A percentile compares a stretch with the other conserved stretches of the same genome.
phyloP scores from a whole-genome alignment of 2,329 filamentous ascomycete genomes.

The Plenodomus tracheiphilus region DNA sequence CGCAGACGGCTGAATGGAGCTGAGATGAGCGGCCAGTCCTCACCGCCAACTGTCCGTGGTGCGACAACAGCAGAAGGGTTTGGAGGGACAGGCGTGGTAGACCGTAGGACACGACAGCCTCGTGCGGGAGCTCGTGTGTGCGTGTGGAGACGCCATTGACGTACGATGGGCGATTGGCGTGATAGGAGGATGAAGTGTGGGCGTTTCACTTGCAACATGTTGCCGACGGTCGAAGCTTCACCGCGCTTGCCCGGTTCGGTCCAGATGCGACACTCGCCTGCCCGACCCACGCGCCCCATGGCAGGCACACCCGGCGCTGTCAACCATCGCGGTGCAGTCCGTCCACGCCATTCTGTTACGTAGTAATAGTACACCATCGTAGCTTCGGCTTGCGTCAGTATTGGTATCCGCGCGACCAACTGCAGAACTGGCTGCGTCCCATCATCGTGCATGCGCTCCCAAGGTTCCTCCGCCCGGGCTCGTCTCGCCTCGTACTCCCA shows the following conservation, averaged over 20 bases:
- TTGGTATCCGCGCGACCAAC: neutral
- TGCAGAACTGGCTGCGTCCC: neutral
- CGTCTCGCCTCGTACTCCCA: neutral
- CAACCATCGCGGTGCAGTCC: neutral
- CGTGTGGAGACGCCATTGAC: neutral
- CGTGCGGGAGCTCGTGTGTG: neutral
- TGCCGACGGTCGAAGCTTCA: conserved; percentile 7
- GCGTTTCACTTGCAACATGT: conserved; percentile 18
- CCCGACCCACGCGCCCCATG: conserved; percentile 5
- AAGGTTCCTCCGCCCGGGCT: neutral
- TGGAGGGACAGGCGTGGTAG: too few species aligned
- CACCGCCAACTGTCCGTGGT: neutral
- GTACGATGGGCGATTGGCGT: conserved; percentile 13
- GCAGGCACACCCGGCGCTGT: neutral
- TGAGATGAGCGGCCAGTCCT: neutral
- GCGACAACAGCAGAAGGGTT: neutral
- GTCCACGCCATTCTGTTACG: neutral
- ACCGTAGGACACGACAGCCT: too few species aligned
- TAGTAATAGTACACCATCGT: too few species aligned
- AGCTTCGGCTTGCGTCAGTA: neutral
- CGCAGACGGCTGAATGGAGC: conserved; percentile 3
- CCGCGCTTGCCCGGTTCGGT: conserved; percentile 16
- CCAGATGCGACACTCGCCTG: conserved; percentile 24
- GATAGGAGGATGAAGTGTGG: conserved; percentile 7
- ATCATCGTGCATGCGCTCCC: neutral